Conservation (phyloP, 345 rosid species). For the Lepidium sativum region DNA sequence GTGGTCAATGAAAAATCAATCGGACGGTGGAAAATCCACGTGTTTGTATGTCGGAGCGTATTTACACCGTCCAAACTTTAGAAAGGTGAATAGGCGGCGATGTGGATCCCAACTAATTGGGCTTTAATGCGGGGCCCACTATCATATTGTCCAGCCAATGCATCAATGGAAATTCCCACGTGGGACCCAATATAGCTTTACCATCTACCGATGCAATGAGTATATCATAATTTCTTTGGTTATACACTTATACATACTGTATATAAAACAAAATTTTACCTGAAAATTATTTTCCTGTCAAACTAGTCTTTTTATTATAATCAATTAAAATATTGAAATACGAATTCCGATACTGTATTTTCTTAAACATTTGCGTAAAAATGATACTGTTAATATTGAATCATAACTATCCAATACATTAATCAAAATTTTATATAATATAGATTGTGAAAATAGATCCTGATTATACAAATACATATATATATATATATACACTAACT, state of each 20-base stretch:
- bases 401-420: too few species aligned
- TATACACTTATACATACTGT: background rate
- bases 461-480: too few species aligned
- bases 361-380: too few species aligned
- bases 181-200: slow-evolving; percentile 13
- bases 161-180: background rate
- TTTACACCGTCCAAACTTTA: slow-evolving; percentile 23
- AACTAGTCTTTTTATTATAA: too few species aligned
- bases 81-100: slow-evolving; percentile 19
- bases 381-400: too few species aligned
- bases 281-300: background rate
- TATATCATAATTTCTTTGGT: slow-evolving; percentile 7
- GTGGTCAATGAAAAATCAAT: background rate
- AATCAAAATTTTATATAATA: too few species aligned
- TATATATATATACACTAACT: too few species aligned
- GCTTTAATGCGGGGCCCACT: slow-evolving; percentile 21
- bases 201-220: slow-evolving; percentile 13
- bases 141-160: slow-evolving; percentile 14
- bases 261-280: background rate
- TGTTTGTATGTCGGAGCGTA: background rate
- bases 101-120: slow-evolving; percentile 22
- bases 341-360: background rate
- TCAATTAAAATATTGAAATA: background rate
- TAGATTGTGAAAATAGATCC: too few species aligned
- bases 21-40: slow-evolving; percentile 22